A percentile compares a stretch with the other conserved stretches of the same genome.
These are phyloP conservation scores for Clavariopsis aquatica DNA, from an alignment of 495 filamentous ascomycete genomes.

Conservation along the genomic window DNA sequence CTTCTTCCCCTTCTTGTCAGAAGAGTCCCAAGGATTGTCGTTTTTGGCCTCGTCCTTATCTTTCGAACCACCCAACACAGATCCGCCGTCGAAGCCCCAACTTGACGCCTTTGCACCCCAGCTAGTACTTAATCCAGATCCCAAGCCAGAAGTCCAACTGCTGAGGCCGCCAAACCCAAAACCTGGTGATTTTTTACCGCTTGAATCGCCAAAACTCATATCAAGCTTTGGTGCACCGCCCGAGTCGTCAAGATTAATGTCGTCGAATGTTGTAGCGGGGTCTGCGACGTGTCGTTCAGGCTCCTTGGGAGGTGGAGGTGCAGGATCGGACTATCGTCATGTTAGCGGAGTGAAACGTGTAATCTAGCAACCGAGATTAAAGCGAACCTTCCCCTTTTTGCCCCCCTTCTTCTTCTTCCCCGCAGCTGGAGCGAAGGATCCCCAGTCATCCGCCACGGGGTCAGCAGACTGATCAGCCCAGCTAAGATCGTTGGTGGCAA, in stretches of 20 bases:
- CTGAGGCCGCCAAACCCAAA: slow-evolving; percentile 32
- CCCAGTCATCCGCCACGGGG: slow-evolving; percentile 44
- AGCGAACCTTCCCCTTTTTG: slow-evolving; percentile 41
- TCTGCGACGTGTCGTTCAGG: slow-evolving; percentile 31
- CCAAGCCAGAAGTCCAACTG: slow-evolving; percentile 33
- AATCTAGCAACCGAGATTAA: slow-evolving; percentile 28
- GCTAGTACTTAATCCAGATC: background rate
- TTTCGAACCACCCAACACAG: background rate
- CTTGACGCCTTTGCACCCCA: slow-evolving; percentile 16
- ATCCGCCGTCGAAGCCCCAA: slow-evolving; percentile 31
- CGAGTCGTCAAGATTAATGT: slow-evolving; percentile 33
- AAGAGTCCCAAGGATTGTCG: slow-evolving; percentile 33
- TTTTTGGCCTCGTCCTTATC: slow-evolving; percentile 24
- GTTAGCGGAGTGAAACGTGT: slow-evolving; percentile 32
- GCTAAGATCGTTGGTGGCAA: slow-evolving; percentile 22
- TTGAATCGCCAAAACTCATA: slow-evolving; percentile 35
- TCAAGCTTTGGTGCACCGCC: slow-evolving; percentile 36
- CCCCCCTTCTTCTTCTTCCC: slow-evolving; percentile 42
- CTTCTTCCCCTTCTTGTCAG: slow-evolving; percentile 42
- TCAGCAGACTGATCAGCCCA: slow-evolving; percentile 34
- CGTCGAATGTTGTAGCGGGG: slow-evolving; percentile 38
- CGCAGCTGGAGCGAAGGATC: slow-evolving; percentile 36
- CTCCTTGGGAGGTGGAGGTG: slow-evolving; percentile 37
- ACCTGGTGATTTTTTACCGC: slow-evolving; percentile 22
- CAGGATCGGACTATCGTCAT: slow-evolving; percentile 30